Conservation (phyloP, 257 asterid species). For the Ocimum tenuiflorum region DNA sequence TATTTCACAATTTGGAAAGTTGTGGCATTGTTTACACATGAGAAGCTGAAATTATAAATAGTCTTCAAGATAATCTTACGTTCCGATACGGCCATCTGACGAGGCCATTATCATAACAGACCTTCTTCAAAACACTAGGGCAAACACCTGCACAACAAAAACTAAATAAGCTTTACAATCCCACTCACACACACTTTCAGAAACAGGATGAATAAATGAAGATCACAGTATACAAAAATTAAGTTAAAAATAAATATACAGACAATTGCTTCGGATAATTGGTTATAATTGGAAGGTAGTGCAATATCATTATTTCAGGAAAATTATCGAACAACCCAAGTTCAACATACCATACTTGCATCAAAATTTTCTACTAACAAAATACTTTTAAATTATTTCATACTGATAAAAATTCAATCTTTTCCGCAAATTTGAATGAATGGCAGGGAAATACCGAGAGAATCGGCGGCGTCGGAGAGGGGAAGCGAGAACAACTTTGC, state of each 20-base stretch:
- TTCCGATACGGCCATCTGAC: conserved; percentile 64
- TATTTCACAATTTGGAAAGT: not conserved
- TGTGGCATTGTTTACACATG: not conserved
- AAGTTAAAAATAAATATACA: too few species aligned
- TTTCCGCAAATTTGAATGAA: not conserved
- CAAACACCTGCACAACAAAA: conserved; percentile 49
- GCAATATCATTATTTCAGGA: not conserved
- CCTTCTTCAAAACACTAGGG: conserved; percentile 47
- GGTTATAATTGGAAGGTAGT: not conserved
- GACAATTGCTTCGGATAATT: not conserved
- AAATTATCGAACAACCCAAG: not conserved
- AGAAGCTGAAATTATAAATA: not conserved
- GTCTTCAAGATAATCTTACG: conserved; percentile 25
- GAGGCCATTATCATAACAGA: conserved; percentile 62
- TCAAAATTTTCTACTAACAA: not conserved
- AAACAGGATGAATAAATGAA: not conserved
- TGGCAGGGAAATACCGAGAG: conserved; percentile 36
- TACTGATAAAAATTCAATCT: not conserved
- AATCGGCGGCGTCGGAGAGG: conserved; percentile 58
- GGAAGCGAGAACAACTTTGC: conserved; percentile 49
- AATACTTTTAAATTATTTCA: not conserved
- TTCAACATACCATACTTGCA: not conserved
- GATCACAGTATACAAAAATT: too few species aligned
- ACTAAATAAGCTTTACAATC: not conserved
- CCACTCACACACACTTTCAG: not conserved